A percentile compares a stretch with the other conserved stretches of the same genome.
phyloP scores from a whole-genome alignment of 2,329 filamentous ascomycete species.

The Claviceps africana region DNA sequence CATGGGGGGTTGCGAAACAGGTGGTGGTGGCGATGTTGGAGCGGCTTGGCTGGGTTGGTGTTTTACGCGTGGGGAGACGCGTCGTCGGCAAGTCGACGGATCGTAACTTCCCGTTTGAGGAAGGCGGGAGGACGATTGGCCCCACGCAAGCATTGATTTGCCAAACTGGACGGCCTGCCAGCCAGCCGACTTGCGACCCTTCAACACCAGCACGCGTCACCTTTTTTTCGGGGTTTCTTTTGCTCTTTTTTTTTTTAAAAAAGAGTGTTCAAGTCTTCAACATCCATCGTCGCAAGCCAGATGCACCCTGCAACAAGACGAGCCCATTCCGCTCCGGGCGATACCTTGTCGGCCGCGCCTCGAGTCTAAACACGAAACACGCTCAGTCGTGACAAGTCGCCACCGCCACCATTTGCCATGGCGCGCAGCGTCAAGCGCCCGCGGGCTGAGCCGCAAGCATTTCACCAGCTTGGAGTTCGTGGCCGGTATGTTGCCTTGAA shows the following conservation, averaged over 20 bases:
- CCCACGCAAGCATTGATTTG: not conserved
- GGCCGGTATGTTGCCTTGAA: slow-evolving; percentile 21
- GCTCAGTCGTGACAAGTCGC: not conserved
- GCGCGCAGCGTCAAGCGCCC: slow-evolving; percentile 18
- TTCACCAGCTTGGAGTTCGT: slow-evolving; percentile 21
- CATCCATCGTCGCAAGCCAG: not conserved
- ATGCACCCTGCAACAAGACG: not conserved
- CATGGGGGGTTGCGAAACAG: not conserved
- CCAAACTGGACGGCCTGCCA: not conserved
- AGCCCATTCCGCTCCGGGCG: not conserved
- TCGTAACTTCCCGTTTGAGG: not conserved
- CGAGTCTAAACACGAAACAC: not conserved
- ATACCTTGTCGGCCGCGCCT: not conserved
- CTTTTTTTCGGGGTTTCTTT: no score
- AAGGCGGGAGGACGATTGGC: not conserved
- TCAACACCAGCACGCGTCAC: not conserved
- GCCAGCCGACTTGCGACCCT: not conserved
- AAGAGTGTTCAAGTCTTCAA: not conserved
- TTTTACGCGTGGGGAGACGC: slow-evolving; percentile 8
- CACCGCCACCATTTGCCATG: slow-evolving; percentile 13
- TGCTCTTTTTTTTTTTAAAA: not conserved
- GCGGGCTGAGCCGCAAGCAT: slow-evolving; percentile 15
- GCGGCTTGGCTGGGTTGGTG: not conserved
- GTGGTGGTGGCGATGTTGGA: not conserved
- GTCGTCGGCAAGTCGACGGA: not conserved